Conservation (phyloP, 73 alveolate species). For the Paramecium biaurelia region DNA sequence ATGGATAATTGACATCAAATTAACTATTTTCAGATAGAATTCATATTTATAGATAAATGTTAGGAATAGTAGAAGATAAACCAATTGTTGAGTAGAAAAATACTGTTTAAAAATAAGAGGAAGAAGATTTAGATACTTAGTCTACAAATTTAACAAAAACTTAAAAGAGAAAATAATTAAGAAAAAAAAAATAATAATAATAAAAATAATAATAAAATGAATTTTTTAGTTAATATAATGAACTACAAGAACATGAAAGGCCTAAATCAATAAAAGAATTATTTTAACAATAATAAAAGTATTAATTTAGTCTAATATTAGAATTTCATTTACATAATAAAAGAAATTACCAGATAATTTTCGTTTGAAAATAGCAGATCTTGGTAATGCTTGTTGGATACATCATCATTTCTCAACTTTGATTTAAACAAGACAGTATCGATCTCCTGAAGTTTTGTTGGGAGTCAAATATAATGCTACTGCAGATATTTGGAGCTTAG, state of each 20-base stretch:
- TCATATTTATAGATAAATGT: slow-evolving; percentile 25
- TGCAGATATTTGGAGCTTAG: slow-evolving; percentile 96
- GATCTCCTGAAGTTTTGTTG: slow-evolving; percentile 80
- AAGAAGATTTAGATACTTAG: background rate
- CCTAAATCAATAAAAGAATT: slow-evolving; percentile 50
- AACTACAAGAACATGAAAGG: background rate
- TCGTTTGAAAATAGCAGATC: slow-evolving; percentile 85
- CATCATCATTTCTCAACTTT: slow-evolving; percentile 90
- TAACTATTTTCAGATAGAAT: slow-evolving; percentile 53
- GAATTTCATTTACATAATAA: background rate
- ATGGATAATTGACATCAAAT: slow-evolving; percentile 58
- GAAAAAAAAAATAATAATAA: slow-evolving; percentile 26
- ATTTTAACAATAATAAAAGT: background rate
- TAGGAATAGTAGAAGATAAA: slow-evolving; percentile 42
- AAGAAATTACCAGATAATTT: slow-evolving; percentile 66
- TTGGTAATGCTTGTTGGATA: slow-evolving; percentile 97
- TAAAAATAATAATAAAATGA: slow-evolving; percentile 38
- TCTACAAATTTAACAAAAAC: background rate
- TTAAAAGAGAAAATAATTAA: slow-evolving; percentile 41
- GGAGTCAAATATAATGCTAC: slow-evolving; percentile 88
- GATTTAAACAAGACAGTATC: slow-evolving; percentile 86
- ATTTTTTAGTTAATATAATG: background rate
- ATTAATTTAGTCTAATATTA: slow-evolving; percentile 16
- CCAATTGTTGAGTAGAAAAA: background rate
- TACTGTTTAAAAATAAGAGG: background rate